Evolutionary conservation across 2,329 filamentous ascomycete species (phyloP).

Genomic region (Epichloe hybrida): DNA sequence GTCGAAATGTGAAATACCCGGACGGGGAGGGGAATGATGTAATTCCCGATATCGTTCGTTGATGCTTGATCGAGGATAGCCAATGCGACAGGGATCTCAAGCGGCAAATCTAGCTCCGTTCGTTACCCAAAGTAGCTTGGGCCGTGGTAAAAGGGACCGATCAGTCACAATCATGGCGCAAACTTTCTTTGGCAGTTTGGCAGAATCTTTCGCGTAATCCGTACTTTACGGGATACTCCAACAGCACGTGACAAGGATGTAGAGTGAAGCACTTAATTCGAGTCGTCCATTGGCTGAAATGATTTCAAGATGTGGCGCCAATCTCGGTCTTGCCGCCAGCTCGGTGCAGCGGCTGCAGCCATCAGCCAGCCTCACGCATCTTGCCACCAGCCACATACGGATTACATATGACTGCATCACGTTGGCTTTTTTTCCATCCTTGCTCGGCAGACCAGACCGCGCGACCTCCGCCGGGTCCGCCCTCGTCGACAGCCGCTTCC

Average conservation of each 20-base stretch:
- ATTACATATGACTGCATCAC: slow-evolving; percentile 1
- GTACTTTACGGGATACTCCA: not conserved
- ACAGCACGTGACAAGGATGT: slow-evolving; percentile 6
- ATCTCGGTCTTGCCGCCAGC: not conserved
- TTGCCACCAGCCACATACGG: slow-evolving; percentile 1
- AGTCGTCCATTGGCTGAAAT: not conserved
- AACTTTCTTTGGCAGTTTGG: not conserved
- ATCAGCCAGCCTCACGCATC: not conserved
- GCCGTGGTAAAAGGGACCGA: not conserved
- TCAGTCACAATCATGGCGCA: not conserved
- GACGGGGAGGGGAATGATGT: not conserved
- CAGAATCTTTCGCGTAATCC: not conserved
- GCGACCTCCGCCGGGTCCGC: slow-evolving; percentile 1
- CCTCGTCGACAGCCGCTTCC: slow-evolving; percentile 2
- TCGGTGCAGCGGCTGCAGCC: not conserved
- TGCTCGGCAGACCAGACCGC: slow-evolving; percentile 1
- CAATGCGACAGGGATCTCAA: not conserved
- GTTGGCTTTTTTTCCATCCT: not conserved
- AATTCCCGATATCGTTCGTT: not conserved
- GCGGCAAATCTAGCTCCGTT: not conserved
- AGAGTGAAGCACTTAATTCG: not conserved
- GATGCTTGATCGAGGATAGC: not conserved
- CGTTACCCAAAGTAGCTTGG: not conserved
- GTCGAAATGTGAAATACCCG: not conserved
- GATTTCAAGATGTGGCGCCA: not conserved